Evolutionary conservation across 768 basidiomycete species (phyloP).

Genomic region (Exsudoporus frostii): DNA sequence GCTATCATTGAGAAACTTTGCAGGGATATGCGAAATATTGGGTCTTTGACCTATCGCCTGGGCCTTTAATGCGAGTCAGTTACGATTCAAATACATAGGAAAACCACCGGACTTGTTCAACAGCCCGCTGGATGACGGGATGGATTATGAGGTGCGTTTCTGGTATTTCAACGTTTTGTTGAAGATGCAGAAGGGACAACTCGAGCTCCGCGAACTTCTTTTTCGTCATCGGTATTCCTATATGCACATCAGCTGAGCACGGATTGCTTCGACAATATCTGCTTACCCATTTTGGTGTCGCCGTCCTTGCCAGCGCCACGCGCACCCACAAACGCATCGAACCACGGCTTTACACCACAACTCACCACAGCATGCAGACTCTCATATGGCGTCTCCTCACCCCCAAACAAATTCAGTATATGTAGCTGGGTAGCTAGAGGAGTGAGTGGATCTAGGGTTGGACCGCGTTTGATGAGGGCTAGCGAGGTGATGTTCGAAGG

Average conservation of each 20-base stretch:
- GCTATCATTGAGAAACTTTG: conserved; percentile 77
- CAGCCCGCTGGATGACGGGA: conserved; percentile 82
- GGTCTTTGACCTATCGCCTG: conserved; percentile 57
- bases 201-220: conserved; percentile 99
- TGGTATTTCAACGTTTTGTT: conserved; percentile 99
- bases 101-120: conserved; percentile 55
- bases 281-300: conserved; percentile 78
- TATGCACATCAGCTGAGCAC: conserved; percentile 4
- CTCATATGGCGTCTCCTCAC: conserved; percentile 90
- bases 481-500: conserved; percentile 79
- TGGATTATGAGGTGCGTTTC: conserved; percentile 93
- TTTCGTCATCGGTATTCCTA: conserved; percentile 95
- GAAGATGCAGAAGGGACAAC: conserved; percentile 87
- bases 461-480: conserved; percentile 90
- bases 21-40: conserved; percentile 72
- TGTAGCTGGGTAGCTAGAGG: conserved; percentile 86
- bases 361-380: conserved; percentile 94
- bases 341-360: conserved; percentile 95
- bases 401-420: conserved; percentile 87
- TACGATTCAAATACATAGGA: conserved; percentile 29
- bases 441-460: conserved; percentile 73
- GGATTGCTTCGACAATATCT: background rate
- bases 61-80: conserved; percentile 30
- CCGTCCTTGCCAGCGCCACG: conserved; percentile 71
- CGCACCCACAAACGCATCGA: conserved; percentile 93